A percentile compares a stretch with the other conserved stretches of the same genome.
phyloP scores from a whole-genome alignment of 2,329 filamentous ascomycete species.

The Tolypocladium tropicale region DNA sequence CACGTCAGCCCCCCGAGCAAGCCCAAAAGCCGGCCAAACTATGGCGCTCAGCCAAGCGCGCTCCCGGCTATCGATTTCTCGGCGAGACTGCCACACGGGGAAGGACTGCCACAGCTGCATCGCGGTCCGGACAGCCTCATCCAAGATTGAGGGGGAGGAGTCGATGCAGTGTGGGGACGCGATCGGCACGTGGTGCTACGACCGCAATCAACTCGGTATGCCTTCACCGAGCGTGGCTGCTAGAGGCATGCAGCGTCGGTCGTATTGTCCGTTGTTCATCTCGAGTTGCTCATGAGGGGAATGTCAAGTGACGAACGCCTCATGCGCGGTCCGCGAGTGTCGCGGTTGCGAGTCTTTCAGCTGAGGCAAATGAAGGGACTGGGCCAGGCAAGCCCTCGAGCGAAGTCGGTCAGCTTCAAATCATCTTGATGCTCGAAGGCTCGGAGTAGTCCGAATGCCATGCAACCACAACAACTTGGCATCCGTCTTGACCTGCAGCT shows the following conservation, averaged over 20 bases:
- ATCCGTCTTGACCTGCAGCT: background rate
- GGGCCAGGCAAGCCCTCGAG: background rate
- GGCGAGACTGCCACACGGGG: background rate
- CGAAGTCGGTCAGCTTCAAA: no score
- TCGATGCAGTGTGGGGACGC: background rate
- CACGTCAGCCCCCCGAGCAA: background rate
- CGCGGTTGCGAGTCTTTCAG: no score
- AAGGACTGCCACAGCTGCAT: background rate
- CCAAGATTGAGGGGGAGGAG: background rate
- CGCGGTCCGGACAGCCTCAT: background rate
- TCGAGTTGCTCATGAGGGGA: background rate
- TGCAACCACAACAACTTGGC: background rate
- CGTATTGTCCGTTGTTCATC: background rate
- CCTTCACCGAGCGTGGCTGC: background rate
- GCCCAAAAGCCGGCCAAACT: background rate
- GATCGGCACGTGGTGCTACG: background rate
- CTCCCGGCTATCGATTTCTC: background rate
- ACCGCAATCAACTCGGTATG: background rate
- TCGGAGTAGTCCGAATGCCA: no score
- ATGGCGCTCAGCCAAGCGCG: background rate
- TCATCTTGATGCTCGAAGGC: no score
- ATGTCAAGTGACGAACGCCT: background rate
- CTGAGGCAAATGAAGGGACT: no score
- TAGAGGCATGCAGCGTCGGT: background rate
- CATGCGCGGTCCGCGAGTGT: background rate